Percentiles rank a stretch among this genome's conserved stretches.
phyloP scores from a whole-genome alignment of 306 rosid species.

The Sechiopsis laciniata region DNA sequence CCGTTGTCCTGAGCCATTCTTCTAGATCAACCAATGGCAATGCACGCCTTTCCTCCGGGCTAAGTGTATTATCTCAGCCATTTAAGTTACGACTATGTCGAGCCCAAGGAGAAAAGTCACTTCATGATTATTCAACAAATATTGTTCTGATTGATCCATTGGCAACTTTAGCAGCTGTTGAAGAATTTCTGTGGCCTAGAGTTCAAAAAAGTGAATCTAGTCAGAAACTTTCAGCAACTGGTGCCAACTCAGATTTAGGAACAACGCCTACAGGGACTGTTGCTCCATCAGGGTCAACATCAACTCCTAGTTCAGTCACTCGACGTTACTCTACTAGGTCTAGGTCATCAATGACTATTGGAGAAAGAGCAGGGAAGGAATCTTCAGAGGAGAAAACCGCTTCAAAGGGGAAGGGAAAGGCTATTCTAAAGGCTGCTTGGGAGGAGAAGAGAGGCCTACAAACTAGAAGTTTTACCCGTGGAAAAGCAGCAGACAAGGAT shows the following conservation, averaged over 20 bases:
- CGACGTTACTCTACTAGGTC: conserved; percentile 74
- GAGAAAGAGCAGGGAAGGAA: conserved; percentile 59
- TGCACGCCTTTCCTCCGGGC: conserved; percentile 90
- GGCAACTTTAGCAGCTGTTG: conserved; percentile 94
- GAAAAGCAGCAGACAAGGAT: conserved; percentile 83
- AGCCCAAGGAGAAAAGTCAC: conserved; percentile 86
- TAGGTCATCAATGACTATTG: conserved; percentile 74
- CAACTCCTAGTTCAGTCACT: conserved; percentile 52
- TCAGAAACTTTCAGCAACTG: conserved; percentile 40
- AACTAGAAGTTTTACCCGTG: conserved; percentile 85
- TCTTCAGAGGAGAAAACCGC: conserved; percentile 60
- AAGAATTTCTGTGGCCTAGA: conserved; percentile 97
- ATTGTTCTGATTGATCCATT: conserved; percentile 88
- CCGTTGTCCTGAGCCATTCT: conserved; percentile 93
- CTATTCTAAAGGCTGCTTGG: conserved; percentile 75
- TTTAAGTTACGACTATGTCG: conserved; percentile 91
- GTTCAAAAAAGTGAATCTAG: conserved; percentile 81
- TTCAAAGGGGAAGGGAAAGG: conserved; percentile 95
- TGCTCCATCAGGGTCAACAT: conserved; percentile 58
- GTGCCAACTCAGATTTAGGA: conserved; percentile 79
- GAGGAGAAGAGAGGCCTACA: conserved; percentile 86
- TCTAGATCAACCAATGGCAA: conserved; percentile 84
- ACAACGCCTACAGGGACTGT: conserved; percentile 61
- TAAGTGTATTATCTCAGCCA: conserved; percentile 87
- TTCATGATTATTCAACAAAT: conserved; percentile 86